phyloP scores from a whole-genome alignment of 2,329 filamentous ascomycete genomes.

The Phoma sp. region DNA sequence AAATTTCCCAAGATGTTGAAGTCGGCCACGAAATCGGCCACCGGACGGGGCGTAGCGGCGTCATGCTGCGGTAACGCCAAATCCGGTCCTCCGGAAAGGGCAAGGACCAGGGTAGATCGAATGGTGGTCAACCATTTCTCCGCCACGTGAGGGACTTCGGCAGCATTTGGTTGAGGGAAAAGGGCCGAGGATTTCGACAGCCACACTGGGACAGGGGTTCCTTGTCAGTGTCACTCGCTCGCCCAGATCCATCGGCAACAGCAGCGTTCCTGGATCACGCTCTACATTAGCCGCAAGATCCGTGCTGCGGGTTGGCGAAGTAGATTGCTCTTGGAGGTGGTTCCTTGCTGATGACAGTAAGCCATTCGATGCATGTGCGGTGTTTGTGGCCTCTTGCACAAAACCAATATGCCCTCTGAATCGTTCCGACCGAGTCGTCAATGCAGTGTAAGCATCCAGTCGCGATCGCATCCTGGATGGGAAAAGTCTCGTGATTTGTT shows the following conservation, averaged over 20 bases:
- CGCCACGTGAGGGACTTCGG: constrained; percentile 45
- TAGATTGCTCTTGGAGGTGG: background rate
- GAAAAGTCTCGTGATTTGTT: background rate
- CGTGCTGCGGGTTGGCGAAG: constrained; percentile 13
- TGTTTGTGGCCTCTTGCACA: background rate
- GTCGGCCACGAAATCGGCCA: constrained; percentile 26
- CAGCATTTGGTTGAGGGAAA: constrained; percentile 21
- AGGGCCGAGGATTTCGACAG: constrained; percentile 35
- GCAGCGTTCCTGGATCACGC: constrained; percentile 34
- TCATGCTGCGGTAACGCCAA: constrained; percentile 16
- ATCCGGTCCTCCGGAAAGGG: constrained; percentile 24
- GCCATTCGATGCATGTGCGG: background rate
- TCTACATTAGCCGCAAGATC: constrained; percentile 26
- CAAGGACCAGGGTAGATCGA: constrained; percentile 25
- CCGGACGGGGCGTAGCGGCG: constrained; percentile 8
- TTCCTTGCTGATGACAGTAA: background rate
- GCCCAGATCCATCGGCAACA: constrained; percentile 27
- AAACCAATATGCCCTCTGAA: background rate
- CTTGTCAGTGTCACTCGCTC: constrained; percentile 38
- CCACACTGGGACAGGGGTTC: constrained; percentile 37
- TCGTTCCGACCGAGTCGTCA: background rate
- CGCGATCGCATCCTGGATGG: background rate
- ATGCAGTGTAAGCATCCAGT: background rate
- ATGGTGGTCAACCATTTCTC: constrained; percentile 18
- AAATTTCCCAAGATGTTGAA: constrained; percentile 16